These are phyloP conservation scores for Boletus semigastroideus DNA, from an alignment of 1,284 basidiomycete genomes.

Conservation along the genomic window DNA sequence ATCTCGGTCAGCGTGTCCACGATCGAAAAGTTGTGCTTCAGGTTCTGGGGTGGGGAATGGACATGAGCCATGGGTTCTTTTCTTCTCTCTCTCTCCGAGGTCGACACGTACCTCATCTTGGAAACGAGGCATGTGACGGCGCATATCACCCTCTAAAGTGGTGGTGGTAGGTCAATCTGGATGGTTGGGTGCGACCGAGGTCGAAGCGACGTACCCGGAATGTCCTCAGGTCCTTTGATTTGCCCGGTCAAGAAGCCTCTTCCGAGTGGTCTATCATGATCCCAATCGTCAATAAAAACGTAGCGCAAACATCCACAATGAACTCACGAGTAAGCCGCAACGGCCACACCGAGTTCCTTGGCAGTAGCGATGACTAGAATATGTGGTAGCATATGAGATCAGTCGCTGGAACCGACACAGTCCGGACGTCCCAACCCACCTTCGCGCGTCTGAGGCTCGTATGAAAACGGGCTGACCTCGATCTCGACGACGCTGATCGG, in stretches of 20 bases:
- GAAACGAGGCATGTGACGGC: slow-evolving; percentile 25
- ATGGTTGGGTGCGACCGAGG: neutral
- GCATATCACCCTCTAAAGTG: slow-evolving; percentile 26
- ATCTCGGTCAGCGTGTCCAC: slow-evolving; percentile 48
- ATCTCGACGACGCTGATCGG: slow-evolving; percentile 52
- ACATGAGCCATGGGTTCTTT: neutral
- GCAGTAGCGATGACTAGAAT: slow-evolving; percentile 38
- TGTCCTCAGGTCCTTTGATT: slow-evolving; percentile 46
- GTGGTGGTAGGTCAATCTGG: neutral
- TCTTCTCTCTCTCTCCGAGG: neutral
- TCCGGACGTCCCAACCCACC: slow-evolving; percentile 24
- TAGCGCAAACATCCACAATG: neutral
- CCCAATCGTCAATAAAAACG: neutral
- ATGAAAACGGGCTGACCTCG: slow-evolving; percentile 51
- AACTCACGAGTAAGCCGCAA: slow-evolving; percentile 53
- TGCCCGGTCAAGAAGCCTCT: slow-evolving; percentile 58
- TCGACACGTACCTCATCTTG: slow-evolving; percentile 24
- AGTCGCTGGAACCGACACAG: neutral
- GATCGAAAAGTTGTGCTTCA: slow-evolving; percentile 49
- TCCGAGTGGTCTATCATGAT: slow-evolving; percentile 47
- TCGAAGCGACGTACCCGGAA: slow-evolving; percentile 29
- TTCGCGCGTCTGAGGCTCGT: slow-evolving; percentile 42
- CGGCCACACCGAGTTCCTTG: slow-evolving; percentile 48
- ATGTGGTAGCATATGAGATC: slow-evolving; percentile 22
- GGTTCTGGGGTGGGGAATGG: neutral